Evolutionary conservation across 2,329 filamentous ascomycete species (phyloP), one percentile per base, ranked within the genome.

Genomic region (Onygenales sp.): DNA sequence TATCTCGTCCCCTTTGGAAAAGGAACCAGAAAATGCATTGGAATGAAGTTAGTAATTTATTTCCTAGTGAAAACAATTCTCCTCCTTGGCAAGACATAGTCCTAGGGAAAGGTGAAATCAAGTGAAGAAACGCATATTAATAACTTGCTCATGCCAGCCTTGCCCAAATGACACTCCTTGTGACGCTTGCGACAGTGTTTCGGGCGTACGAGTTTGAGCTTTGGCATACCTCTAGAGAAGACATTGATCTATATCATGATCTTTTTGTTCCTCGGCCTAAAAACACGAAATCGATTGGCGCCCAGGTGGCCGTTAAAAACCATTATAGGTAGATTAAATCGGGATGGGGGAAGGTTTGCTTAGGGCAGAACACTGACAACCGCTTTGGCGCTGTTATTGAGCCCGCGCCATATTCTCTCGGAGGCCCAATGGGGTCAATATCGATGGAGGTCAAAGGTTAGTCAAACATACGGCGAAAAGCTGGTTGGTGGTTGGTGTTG

Each of bases 1-100:
- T 61, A 60, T 44, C 27, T 61, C 9, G 59, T 63, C 21, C 27
- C 61, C 14, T 63, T 63, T 51, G 51, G 51, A 8, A 63, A 61
- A 46, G 61, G 61, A 2, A 55, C 58, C 14, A 44, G 61, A 36
- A 43, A 51, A 42, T 63, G 60, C 47, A 36, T 63, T 27, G 60
- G 60, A 10, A 59, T 63, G 49, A 55, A 63, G 59, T 61, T 52
- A 45, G 59, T 47, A 38, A 8, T 17, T 3, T 21, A 41, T 14
- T 13, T 14, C 33, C 36, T 33, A 27, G 13, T 21, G 43, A 44
- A 35, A 14, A 39, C 17, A 11, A 14, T 45, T 39, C 8, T 46
- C 13, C 6, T 33, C 7, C 17, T 4, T 21, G 13, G 21, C 14
- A 13, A n/a, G 17, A 17, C 21, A 27, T 32, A 32, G 14, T 14